Base-by-base conservation (phyloP, 495 filamentous ascomycete species). In the Chlorociboria aeruginascens region DNA sequence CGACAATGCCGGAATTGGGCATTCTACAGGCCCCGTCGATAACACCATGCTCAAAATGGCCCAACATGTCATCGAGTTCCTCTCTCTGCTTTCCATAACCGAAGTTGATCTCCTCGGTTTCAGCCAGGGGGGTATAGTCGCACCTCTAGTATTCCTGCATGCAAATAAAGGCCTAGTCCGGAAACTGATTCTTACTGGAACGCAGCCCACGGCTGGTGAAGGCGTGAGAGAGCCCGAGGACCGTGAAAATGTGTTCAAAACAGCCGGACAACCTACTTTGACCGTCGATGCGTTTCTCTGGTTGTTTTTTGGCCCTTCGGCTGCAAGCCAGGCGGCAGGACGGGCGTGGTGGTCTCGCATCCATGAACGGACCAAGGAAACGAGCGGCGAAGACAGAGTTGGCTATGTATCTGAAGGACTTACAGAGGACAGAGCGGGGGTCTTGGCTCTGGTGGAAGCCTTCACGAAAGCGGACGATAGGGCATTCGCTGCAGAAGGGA, bases 61-160 rank as follows among this genome's bases (percentile, higher is more conserved):
- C 17, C 45, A 57, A 31, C 45, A 63, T 38, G 50, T 65, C 17
- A 53, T 66, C 35, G 17, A 41, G 7, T 58, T 66, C 28, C 45
- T 68, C n/a, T 10, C 6, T 7, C 52, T 56, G 11, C 47, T 68
- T 13, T 50, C 46, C 10, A 41, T 60, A 20, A 17, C 34, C 4
- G 33, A 63, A 46, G 48, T 66, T 31, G 60, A 64, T 45, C 25
- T 64, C 31, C 39, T 64, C 14, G 61, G 61, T 6, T 64, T 61
- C 48, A 59, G 54, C 7, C 36, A 62, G 11, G 61, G 61, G 34
- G 61, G 61, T 9, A 40, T 46, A 32, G 50, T 56, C 13, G 60
- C 13, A 6, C 32, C 6, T 32, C 31, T 12, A 39, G 12, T 36
- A 13, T 11, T 12, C 14, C 33, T 36, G n/a, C 9, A 40, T 25